Percentiles rank a stretch among this genome's conserved stretches.
Conservation (phyloP, 2,329 filamentous ascomycete species). For the Calonectria pseudoreteaudii region DNA sequence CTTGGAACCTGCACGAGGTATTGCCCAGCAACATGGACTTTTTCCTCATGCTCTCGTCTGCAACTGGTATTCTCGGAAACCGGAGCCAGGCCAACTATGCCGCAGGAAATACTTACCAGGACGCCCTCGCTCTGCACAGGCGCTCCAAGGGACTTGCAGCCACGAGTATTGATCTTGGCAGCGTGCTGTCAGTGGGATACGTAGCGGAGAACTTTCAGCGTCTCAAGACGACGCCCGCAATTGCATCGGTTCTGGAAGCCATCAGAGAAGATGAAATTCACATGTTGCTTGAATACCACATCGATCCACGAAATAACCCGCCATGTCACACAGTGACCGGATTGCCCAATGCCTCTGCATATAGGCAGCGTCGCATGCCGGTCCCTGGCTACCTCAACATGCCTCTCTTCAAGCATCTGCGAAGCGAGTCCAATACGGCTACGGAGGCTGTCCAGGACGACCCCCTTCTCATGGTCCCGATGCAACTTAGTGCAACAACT, state of each 20-base stretch:
- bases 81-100: constrained; percentile 8
- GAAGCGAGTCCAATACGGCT: neutral
- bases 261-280: constrained; percentile 1
- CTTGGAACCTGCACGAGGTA: constrained; percentile 12
- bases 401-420: constrained; percentile 15
- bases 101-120: neutral
- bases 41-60: constrained; percentile 5
- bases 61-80: constrained; percentile 7
- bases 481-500: neutral
- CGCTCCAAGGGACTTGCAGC: neutral
- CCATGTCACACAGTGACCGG: constrained; percentile 7
- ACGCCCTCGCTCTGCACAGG: neutral
- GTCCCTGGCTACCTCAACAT: constrained; percentile 9
- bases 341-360: constrained; percentile 1
- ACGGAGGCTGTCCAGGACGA: constrained; percentile 1
- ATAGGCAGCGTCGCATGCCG: constrained; percentile 14
- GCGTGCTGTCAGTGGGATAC: neutral
- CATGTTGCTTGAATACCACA: constrained; percentile 1
- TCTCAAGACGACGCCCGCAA: neutral
- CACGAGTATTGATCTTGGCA: neutral
- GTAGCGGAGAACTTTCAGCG: neutral
- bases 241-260: neutral
- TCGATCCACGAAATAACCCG: neutral
- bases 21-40: neutral
- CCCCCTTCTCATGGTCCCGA: neutral